Base-by-base conservation (phyloP, 768 basidiomycete genomes). In the Suillus paluster region DNA sequence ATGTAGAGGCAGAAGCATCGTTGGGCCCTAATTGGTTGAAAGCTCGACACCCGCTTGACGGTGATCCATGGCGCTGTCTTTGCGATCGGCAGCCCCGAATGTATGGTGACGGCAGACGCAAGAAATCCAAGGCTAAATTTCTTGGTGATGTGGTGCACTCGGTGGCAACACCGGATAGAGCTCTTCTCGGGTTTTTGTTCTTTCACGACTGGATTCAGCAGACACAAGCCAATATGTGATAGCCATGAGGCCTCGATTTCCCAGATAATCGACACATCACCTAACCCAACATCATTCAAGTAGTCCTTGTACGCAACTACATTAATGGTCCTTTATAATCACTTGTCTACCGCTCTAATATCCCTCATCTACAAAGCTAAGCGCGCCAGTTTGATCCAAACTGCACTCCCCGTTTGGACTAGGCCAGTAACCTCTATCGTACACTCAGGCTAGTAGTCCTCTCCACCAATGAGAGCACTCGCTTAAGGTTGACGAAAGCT, bases 1-100 rank as follows among this genome's bases (percentile, higher is more conserved):
- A 55, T 23, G 17, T 5, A 19, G 53, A 36, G 21, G 23, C 17
- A 39, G 10, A 27, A 12, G 23, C 54, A 25, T 25, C 36, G 54
- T 19, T 55, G 38, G 54, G 38, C 38, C 54, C 36, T 12, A 25
- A 11, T 55, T 55, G 54, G 54, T 39, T 55, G 25, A 55, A 55
- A 39, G 54, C 54, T 39, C 54, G 54, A 39, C 10, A 55, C 54
- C 36, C 54, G 10, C 23, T 27, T 27, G 38, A 10, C 25, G 17
- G 39, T 55, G 54, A 55, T 19, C 23, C 54, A 25, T 55, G 54
- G 54, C 38, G 25, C 19, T 4, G 17, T 39, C 6, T 27, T 27
- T 27, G 54, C 17, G 23, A 25, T 39, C 54, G 15, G 7, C 23
- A 12, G 1, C 23, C 34, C 15, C 21, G 15, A 6, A 17, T 17